Evolutionary conservation across 257 asterid genomes (phyloP).

Genomic region (Ophiorrhiza pumila): DNA sequence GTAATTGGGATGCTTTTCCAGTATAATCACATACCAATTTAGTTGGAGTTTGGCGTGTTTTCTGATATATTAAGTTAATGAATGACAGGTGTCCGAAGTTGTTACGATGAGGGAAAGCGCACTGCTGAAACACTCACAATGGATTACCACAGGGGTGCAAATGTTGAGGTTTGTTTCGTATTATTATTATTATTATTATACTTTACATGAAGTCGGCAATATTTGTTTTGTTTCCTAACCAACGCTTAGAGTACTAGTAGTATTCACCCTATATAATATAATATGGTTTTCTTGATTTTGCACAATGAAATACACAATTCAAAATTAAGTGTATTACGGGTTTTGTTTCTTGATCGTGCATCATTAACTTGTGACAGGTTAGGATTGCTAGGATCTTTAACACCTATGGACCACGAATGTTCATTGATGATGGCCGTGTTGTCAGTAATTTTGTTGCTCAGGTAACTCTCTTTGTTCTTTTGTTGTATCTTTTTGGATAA

Average conservation of each 20-base stretch:
- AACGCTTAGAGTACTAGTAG: not conserved
- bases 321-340: not conserved
- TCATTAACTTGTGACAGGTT: constrained; percentile 43
- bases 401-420: constrained; percentile 98
- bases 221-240: not conserved
- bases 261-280: not conserved
- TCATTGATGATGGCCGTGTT: constrained; percentile 98
- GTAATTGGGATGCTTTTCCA: too few relatives aligned
- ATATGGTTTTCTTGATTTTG: not conserved
- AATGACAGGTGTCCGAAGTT: constrained; percentile 89
- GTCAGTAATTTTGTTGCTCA: constrained; percentile 99
- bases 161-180: constrained; percentile 65
- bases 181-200: not conserved
- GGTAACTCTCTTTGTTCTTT: constrained; percentile 37
- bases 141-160: constrained; percentile 99
- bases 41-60: constrained; percentile 4
- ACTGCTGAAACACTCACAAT: constrained; percentile 98
- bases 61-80: constrained; percentile 15
- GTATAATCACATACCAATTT: too few relatives aligned
- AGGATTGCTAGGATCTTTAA: constrained; percentile 95
- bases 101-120: constrained; percentile 98
- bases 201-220: not conserved
- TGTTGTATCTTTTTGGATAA: not conserved
- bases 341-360: not conserved
- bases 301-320: not conserved